Percentiles rank a stretch among this genome's conserved stretches.
Conservation (phyloP, 371 early-diverging fungal genomes). For the Mucor mucedo region DNA sequence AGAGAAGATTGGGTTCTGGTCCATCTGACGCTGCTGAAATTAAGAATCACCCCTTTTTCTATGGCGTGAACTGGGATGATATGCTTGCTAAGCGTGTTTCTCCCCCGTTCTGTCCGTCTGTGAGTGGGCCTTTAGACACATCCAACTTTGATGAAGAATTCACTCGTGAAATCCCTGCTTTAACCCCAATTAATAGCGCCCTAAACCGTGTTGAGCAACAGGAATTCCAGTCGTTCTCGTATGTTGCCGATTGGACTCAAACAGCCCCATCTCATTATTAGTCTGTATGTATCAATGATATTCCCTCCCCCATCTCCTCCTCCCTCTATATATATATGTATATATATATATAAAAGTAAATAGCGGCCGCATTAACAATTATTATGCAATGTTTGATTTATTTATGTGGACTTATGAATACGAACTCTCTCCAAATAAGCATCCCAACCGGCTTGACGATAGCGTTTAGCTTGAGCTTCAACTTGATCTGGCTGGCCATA, state of each 20-base stretch:
- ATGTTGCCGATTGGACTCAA: constrained; percentile 76
- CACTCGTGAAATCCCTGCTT: constrained; percentile 87
- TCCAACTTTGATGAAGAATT: constrained; percentile 98
- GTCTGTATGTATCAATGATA: too few species aligned
- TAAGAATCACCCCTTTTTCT: constrained; percentile 93
- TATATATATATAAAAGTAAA: too few species aligned
- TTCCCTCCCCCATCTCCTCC: too few species aligned
- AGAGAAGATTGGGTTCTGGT: constrained; percentile 85
- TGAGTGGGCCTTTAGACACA: constrained; percentile 83
- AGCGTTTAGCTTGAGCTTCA: constrained; percentile 75
- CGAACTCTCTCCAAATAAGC: constrained; percentile 79
- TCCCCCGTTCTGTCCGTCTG: constrained; percentile 90
- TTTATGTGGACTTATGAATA: constrained; percentile 22
- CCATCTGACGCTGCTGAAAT: constrained; percentile 89
- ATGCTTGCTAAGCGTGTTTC: constrained; percentile 81
- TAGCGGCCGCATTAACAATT: too few species aligned
- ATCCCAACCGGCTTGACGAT: constrained; percentile 93
- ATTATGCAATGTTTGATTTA: not conserved
- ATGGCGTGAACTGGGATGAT: constrained; percentile 93
- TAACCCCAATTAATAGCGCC: constrained; percentile 88
- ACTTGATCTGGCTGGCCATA: constrained; percentile 83
- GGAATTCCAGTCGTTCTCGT: constrained; percentile 92
- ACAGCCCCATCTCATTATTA: constrained; percentile 4
- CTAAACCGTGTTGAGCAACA: constrained; percentile 85
- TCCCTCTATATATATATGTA: too few species aligned